Percentiles rank a stretch among this genome's conserved stretches.
These are phyloP conservation scores for Nicotiana benthamiana DNA, from an alignment of 257 asterid species.

Conservation along the genomic window DNA sequence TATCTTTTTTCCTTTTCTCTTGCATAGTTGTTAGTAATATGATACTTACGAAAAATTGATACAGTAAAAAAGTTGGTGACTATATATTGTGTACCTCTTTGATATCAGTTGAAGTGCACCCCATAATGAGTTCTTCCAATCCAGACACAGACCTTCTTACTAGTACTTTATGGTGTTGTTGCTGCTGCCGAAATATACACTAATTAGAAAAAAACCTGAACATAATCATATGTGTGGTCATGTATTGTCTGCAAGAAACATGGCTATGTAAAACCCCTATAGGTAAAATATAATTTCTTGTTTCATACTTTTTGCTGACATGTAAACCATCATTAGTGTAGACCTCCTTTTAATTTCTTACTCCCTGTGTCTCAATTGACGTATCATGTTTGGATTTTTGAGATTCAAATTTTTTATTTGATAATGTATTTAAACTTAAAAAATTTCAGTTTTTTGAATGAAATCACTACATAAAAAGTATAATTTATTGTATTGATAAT, in stretches of 20 bases:
- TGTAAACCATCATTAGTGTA: neutral
- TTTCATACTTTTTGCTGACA: constrained; percentile 19
- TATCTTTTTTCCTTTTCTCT: neutral
- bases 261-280: constrained; percentile 14
- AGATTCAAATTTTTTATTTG: too few relatives aligned
- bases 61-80: constrained; percentile 25
- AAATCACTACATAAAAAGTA: too few relatives aligned
- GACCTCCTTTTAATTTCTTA: too few relatives aligned
- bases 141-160: constrained; percentile 89
- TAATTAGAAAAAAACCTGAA: constrained; percentile 15
- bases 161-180: constrained; percentile 44
- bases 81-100: constrained; percentile 41
- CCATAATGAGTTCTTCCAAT: constrained; percentile 95
- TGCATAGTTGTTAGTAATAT: too few relatives aligned
- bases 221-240: constrained; percentile 63
- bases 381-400: too few relatives aligned
- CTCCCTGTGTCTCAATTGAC: too few relatives aligned
- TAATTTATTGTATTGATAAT: too few relatives aligned
- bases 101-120: constrained; percentile 73
- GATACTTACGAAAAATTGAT: neutral
- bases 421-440: too few relatives aligned
- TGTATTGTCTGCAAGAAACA: constrained; percentile 55
- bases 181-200: constrained; percentile 34
- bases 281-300: constrained; percentile 19
- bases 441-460: too few relatives aligned